Base-by-base conservation (phyloP, 176 grass and related monocot genomes). In the Lolium multiflorum region DNA sequence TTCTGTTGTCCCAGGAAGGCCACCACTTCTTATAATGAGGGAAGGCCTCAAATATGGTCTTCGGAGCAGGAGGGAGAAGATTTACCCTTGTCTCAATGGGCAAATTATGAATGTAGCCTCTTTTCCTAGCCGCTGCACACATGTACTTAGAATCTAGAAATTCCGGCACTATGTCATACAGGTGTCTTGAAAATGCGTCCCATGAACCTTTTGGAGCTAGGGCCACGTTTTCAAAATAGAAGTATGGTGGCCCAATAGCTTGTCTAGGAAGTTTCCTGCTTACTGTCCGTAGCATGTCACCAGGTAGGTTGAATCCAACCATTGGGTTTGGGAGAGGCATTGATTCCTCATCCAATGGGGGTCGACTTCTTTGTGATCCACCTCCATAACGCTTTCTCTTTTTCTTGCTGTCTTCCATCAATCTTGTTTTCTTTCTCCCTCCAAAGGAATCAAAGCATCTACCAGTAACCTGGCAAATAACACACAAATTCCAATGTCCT, bases 141-240 rank as follows among this genome's bases (percentile, higher is more conserved):
- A 96, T 92, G 38, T 57, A 90, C 61, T 99, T 99, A 0, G 94
- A 99, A 47, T 99, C 94, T 7, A 99, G 87, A 74, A 93, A 96
- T 69, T 99, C 97, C 0, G 97, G 94, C 13, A 78, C 25, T 18
- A 99, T 83, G 11, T 91, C 97, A 88, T 94, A 94, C 18, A 99
- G 69, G 37, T 88, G 88, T 4, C 94, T 86, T 7, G 90, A 91
- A n/a, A 98, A 94, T 1, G 61, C 88, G 28, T 81, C 18, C 96
- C 96, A 98, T 5, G 91, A 69, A 17, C 93, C 91, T 75, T 86
- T 95, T 64, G 97, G 94, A 57, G 97, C 83, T 43, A 93, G 80
- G 3, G 96, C 90, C 14, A 96, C 94, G 52, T 96, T 99, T 72
- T 96, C 94, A 70, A 94, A 96, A 14, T 91, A 99, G 68, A 99